phyloP scores from a whole-genome alignment of 1,284 basidiomycete species.

The Pseudozyma sp. region DNA sequence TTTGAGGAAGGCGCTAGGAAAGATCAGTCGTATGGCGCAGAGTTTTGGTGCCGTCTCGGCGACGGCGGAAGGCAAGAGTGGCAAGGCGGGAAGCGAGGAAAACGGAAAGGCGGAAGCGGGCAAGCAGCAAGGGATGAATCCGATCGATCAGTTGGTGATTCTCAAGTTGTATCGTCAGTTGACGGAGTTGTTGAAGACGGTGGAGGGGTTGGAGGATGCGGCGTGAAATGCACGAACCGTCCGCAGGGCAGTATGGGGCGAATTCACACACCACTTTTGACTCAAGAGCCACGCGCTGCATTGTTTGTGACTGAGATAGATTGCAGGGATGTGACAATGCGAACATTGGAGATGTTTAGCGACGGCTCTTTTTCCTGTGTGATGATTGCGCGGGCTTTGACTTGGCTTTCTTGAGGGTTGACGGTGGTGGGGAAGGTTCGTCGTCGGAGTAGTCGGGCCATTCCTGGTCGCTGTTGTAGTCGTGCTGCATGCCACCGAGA shows the following conservation, averaged over 20 bases:
- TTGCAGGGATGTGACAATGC: not conserved
- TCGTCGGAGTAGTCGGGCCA: conserved; percentile 41
- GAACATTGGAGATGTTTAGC: conserved; percentile 1
- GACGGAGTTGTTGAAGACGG: conserved; percentile 59
- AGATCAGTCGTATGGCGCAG: conserved; percentile 53
- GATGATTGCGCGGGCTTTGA: conserved; percentile 1
- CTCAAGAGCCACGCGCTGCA: too few species aligned
- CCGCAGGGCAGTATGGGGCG: too few species aligned
- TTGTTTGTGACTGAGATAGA: not conserved
- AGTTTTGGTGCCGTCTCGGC: conserved; percentile 10
- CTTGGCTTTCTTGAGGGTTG: conserved; percentile 1
- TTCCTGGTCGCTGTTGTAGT: conserved; percentile 38
- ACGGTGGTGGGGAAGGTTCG: conserved; percentile 11
- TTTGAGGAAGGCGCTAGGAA: conserved; percentile 60
- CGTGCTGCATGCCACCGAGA: conserved; percentile 49
- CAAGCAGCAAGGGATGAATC: conserved; percentile 42
- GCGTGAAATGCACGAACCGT: not conserved
- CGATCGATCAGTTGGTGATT: conserved; percentile 65
- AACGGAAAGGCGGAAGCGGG: not conserved
- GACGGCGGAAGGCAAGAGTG: not conserved
- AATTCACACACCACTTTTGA: too few species aligned
- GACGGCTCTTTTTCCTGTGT: conserved; percentile 19
- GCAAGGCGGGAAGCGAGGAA: not conserved
- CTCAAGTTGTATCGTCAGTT: conserved; percentile 61
- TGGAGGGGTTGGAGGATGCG: conserved; percentile 58